phyloP scores from a whole-genome alignment of 2,329 filamentous ascomycete species.

The Cucurbitaria berberidis region DNA sequence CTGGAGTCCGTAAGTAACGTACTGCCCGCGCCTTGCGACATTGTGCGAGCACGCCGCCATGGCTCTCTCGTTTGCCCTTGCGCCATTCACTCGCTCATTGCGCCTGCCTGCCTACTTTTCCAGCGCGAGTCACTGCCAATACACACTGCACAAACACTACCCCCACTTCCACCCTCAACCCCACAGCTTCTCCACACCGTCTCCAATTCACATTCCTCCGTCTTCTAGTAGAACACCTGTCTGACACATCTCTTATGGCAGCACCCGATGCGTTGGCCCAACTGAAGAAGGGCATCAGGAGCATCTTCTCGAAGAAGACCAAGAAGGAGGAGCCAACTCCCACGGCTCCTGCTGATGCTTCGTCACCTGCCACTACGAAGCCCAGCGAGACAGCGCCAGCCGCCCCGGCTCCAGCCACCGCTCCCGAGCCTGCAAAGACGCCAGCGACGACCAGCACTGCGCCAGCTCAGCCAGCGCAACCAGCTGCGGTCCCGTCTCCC shows the following conservation, averaged over 20 bases:
- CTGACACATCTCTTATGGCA: conserved; percentile 25
- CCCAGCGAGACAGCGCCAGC: conserved; percentile 45
- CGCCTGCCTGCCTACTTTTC: too few species aligned
- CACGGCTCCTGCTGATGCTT: conserved; percentile 32
- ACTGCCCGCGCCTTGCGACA: not conserved
- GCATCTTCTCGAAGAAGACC: conserved; percentile 46
- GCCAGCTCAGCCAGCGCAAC: conserved; percentile 19
- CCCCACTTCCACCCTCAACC: not conserved
- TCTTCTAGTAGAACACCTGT: not conserved
- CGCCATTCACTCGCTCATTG: not conserved
- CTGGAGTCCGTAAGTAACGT: conserved; percentile 49
- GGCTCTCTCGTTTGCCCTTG: not conserved
- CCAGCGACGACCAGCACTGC: conserved; percentile 11
- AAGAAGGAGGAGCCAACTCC: conserved; percentile 39
- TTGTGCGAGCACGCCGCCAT: not conserved
- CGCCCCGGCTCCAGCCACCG: conserved; percentile 37
- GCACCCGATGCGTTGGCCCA: conserved; percentile 45
- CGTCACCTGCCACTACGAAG: conserved; percentile 32
- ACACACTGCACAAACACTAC: not conserved
- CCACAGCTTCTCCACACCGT: not conserved
- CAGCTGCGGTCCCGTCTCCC: conserved; percentile 21
- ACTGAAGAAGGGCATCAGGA: conserved; percentile 49
- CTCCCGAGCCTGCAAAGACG: conserved; percentile 16
- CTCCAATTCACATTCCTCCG: not conserved
- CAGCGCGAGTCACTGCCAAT: too few species aligned